Percentiles rank a stretch among this genome's conserved stretches.
Conservation (phyloP, 495 filamentous ascomycete genomes). For the Penicillium desertorum region DNA sequence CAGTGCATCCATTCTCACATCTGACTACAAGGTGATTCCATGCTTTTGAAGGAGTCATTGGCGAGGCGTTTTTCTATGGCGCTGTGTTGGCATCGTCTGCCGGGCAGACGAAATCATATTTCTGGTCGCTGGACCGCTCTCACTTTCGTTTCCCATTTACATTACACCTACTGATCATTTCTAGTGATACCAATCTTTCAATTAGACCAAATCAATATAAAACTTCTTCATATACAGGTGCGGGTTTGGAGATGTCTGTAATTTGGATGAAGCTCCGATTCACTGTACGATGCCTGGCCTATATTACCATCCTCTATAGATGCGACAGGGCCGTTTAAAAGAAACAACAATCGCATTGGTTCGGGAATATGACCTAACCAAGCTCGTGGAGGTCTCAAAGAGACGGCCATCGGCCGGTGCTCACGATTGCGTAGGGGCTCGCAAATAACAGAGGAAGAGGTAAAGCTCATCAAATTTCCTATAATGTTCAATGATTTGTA, state of each 20-base stretch:
- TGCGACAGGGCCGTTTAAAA: not conserved
- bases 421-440: no score
- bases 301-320: not conserved
- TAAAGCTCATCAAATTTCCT: no score
- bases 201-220: conserved; percentile 4
- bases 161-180: conserved; percentile 4
- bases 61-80: conserved; percentile 20
- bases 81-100: conserved; percentile 16
- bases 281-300: not conserved
- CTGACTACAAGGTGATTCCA: not conserved
- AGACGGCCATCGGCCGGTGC: not conserved
- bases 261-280: not conserved
- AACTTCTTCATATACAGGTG: not conserved
- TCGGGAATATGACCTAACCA: no score
- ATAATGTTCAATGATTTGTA: no score
- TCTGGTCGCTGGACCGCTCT: conserved; percentile 5
- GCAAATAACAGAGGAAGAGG: no score
- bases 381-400: not conserved
- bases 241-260: not conserved
- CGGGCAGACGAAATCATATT: conserved; percentile 14
- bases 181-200: not conserved
- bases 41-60: conserved; percentile 11
- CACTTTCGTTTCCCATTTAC: conserved; percentile 1
- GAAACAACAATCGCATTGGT: not conserved
- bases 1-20: not conserved